Conservation (phyloP, 2,329 filamentous ascomycete genomes). For the Xylaria sp. region DNA sequence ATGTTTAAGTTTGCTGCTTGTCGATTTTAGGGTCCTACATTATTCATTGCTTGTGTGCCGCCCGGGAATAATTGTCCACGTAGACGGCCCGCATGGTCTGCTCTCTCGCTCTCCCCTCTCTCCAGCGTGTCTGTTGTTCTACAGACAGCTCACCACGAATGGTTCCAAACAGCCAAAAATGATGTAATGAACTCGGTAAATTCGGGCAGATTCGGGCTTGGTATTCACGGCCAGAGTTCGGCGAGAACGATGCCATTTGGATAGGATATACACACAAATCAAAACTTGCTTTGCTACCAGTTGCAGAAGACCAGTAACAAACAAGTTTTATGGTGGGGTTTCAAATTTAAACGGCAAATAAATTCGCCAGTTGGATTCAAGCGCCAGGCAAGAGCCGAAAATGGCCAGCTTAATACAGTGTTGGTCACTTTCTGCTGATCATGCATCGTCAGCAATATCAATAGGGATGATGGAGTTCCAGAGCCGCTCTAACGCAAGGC, state of each 20-base stretch:
- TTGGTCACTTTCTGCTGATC: neutral
- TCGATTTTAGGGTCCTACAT: constrained; percentile 21
- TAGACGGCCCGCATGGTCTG: constrained; percentile 16
- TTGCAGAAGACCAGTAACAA: neutral
- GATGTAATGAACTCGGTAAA: constrained; percentile 20
- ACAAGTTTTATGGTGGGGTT: neutral
- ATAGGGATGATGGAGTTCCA: neutral
- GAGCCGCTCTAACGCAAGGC: neutral
- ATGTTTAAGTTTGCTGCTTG: neutral
- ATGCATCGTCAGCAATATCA: neutral
- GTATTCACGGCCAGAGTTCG: neutral
- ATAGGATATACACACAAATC: neutral
- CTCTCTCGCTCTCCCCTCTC: neutral
- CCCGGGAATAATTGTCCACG: constrained; percentile 2
- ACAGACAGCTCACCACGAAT: constrained; percentile 22
- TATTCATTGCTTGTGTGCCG: constrained; percentile 1
- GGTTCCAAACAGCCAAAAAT: constrained; percentile 16
- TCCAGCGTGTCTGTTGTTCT: constrained; percentile 12
- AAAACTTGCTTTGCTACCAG: neutral
- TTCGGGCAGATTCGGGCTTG: constrained; percentile 14
- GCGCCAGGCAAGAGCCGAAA: neutral
- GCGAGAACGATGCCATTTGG: constrained; percentile 2
- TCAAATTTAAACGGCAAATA: neutral
- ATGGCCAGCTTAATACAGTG: neutral
- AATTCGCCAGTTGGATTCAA: neutral